Evolutionary conservation across 306 rosid species (phyloP), one percentile per base, ranked within the genome.

Genomic region (Quercus aquifolioides): DNA sequence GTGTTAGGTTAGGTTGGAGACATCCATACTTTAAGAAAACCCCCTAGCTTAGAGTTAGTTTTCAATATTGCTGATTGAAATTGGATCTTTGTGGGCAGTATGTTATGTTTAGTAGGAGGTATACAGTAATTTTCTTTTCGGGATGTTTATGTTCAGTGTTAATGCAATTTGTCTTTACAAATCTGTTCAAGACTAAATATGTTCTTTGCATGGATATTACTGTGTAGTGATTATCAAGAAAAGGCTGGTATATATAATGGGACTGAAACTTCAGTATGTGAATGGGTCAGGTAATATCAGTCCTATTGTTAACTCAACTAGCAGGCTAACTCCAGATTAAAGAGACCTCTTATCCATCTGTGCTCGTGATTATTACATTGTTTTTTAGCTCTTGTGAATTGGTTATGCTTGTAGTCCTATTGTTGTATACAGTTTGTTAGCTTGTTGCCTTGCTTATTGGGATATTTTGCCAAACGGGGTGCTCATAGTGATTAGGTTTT

Each of bases 1-100:
- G 69, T 79, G 79, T 83, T 86, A 80, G 76, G 77, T 84, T 78
- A 82, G 86, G 73, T 56, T 78, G 33, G 78, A 23, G 15, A 64
- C 58, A 31, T 73, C 73, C 74, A 73, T 55, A 54, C 30, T 77
- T 49, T 30, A 57, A 55, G 78, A 10, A 70, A 64, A 23, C 56
- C 52, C 12, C 26, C 26, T 33, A 35, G 72, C 52, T 33, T 67
- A 8, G 26, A 67, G 20, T 67, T 67, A 8, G 26, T 9, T 67
- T 64, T 18, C n/a, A 18, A 35, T 33, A 35, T 33, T 35, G 15
- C 31, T 35, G 43, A 63, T 7, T 6, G 14, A 28, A 26, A 9
- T 63, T 28, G 72, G 2, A 35, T 19, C 72, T 19, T 19, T 4
- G 21, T 31, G 71, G 71, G 5, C 52, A 35, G 69, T 14, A 35